Evolutionary conservation across 2,329 filamentous ascomycete species (phyloP), one percentile per base, ranked within the genome.

Genomic region (Cercospora janseana): DNA sequence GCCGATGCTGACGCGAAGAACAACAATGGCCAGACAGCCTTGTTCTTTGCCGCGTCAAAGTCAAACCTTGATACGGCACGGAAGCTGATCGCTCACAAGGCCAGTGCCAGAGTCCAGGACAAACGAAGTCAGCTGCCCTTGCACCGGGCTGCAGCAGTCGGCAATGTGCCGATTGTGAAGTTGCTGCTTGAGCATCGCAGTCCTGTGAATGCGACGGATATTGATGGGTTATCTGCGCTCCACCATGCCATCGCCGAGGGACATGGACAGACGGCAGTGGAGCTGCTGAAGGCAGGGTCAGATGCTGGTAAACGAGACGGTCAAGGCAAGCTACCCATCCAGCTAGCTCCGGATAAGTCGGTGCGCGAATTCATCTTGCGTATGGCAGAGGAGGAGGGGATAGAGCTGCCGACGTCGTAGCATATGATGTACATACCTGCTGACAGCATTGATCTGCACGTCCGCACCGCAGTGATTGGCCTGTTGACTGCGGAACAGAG

Each of bases 21-120:
- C 82, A 77, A 81, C 66, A 80, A 73, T 52, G 85, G 84, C 54
- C 86, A 87, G 72, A 95, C 90, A 16, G 88, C 86, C 7, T 79
- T 98, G 15, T 92, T 97, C 70, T 95, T 97, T 66, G 83, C 90
- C 41, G 86, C 88, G 10, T 95, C 90, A 24, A 98, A 98, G 70
- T 82, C 82, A 63, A 91, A 95, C 66, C 75, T 96, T 35, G 88
- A 94, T 57, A 78, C 87, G 5, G 89, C 89, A 20, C 85, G 84
- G 41, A 82, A 82, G 51, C 79, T 98, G n/a, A 72, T 98, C 29
- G 77, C 79, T 13, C 78, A 83, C 60, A 86, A 87, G 51, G 92
- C 89, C 9, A 89, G 85, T 4, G 81, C 90, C 1, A 78, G 92
- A 20, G 78, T 91, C 2, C 88, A 88, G 57, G 93, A 98, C 67